phyloP scores from a whole-genome alignment of 306 rosid genomes.

The Amphicarpaea edgeworthii region DNA sequence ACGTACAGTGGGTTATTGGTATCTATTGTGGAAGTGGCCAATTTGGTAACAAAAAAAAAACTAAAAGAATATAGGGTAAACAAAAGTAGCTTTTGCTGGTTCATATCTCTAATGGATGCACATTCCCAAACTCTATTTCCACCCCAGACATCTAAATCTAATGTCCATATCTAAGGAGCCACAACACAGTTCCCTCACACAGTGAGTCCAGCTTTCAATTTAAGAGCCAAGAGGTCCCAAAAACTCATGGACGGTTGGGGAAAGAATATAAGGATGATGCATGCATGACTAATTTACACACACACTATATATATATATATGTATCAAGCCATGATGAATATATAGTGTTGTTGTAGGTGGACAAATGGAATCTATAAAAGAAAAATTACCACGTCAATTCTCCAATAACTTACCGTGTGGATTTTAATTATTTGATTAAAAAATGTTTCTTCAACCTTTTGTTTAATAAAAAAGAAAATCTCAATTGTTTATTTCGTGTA shows the following conservation, averaged over 20 bases:
- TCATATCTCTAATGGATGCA: constrained; percentile 38
- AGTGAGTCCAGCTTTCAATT: constrained; percentile 24
- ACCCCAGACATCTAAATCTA: constrained; percentile 38
- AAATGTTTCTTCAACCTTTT: background rate
- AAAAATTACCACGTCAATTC: background rate
- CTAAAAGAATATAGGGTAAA: background rate
- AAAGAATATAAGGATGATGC: constrained; percentile 20
- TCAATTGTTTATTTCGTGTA: background rate
- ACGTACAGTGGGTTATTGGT: background rate
- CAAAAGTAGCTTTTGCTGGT: constrained; percentile 35
- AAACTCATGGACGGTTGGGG: background rate
- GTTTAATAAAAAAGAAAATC: background rate
- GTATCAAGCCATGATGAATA: background rate
- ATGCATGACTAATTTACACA: background rate
- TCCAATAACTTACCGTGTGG: background rate
- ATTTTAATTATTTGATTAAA: background rate
- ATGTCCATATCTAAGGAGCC: background rate
- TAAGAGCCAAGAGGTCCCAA: background rate
- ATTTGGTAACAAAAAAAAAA: constrained; percentile 37
- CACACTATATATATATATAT: no score
- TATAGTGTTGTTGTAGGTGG: background rate
- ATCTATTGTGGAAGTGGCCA: constrained; percentile 48
- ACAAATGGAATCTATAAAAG: background rate
- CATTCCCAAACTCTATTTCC: constrained; percentile 29
- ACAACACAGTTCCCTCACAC: no score